Evolutionary conservation across 1,284 basidiomycete genomes (phyloP).

Genomic region (Psilocybe mexicana): DNA sequence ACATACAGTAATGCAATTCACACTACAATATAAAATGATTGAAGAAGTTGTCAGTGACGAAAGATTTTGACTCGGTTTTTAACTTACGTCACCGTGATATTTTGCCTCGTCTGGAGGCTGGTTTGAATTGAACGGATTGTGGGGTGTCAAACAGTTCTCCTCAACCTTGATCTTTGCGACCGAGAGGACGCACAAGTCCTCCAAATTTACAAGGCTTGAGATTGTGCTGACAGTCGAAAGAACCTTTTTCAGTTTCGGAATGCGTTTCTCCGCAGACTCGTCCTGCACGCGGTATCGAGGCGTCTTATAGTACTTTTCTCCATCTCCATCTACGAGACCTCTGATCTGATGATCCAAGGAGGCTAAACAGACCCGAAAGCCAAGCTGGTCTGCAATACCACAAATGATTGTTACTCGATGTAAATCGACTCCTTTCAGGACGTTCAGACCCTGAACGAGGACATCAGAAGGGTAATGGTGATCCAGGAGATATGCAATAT

Average conservation of each 20-base stretch:
- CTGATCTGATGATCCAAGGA: slow-evolving; percentile 35
- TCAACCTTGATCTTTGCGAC: slow-evolving; percentile 26
- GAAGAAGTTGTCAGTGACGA: slow-evolving; percentile 28
- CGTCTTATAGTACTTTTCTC: slow-evolving; percentile 6
- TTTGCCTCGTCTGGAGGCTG: slow-evolving; percentile 37
- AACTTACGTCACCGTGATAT: slow-evolving; percentile 44
- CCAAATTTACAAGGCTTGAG: slow-evolving; percentile 37
- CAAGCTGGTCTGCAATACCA: slow-evolving; percentile 28
- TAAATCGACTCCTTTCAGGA: slow-evolving; percentile 35
- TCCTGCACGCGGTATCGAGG: background rate
- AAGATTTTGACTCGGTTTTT: slow-evolving; percentile 11
- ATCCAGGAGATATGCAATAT: slow-evolving; percentile 29
- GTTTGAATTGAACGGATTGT: slow-evolving; percentile 31
- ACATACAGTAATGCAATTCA: slow-evolving; percentile 28
- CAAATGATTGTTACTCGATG: slow-evolving; percentile 27
- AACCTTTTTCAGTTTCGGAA: slow-evolving; percentile 33
- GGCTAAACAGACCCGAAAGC: slow-evolving; percentile 34
- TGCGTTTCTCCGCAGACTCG: slow-evolving; percentile 24
- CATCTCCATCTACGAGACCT: slow-evolving; percentile 33
- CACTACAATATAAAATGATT: slow-evolving; percentile 7
- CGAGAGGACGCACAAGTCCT: slow-evolving; percentile 28
- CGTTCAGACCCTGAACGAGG: slow-evolving; percentile 11
- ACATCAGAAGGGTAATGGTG: slow-evolving; percentile 31
- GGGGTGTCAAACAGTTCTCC: slow-evolving; percentile 33
- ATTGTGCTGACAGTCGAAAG: slow-evolving; percentile 26